These are phyloP conservation scores for Pseudogymnoascus sp. DNA, from an alignment of 2,329 filamentous ascomycete genomes.

Conservation along the genomic window DNA sequence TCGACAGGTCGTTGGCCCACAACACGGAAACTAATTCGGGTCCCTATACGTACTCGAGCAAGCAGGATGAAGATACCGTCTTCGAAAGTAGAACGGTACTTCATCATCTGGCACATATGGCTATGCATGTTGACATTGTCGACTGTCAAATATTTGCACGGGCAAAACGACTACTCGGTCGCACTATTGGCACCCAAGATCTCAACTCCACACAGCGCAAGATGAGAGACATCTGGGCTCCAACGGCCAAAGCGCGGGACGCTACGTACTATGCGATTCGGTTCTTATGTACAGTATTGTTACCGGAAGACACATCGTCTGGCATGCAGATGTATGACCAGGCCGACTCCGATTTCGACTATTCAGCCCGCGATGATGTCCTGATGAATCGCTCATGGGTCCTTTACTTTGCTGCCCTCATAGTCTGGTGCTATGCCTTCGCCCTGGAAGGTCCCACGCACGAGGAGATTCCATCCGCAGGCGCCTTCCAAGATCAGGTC, in stretches of 20 bases:
- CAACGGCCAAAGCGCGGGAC: slow-evolving; percentile 77
- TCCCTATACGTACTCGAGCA: slow-evolving; percentile 46
- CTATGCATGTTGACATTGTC: slow-evolving; percentile 95
- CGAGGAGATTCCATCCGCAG: slow-evolving; percentile 28
- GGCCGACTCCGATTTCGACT: slow-evolving; percentile 40
- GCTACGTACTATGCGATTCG: slow-evolving; percentile 87
- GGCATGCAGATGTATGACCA: slow-evolving; percentile 15
- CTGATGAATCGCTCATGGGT: slow-evolving; percentile 92
- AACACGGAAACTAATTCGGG: slow-evolving; percentile 44
- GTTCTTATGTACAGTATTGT: slow-evolving; percentile 76
- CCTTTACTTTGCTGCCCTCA: slow-evolving; percentile 81
- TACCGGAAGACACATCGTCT: slow-evolving; percentile 43
- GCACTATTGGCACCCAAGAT: slow-evolving; percentile 75
- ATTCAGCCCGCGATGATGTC: slow-evolving; percentile 80
- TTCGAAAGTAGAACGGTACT: slow-evolving; percentile 85
- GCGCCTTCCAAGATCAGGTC: slow-evolving; percentile 57
- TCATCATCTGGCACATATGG: slow-evolving; percentile 93
- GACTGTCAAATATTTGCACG: slow-evolving; percentile 94
- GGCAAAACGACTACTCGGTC: slow-evolving; percentile 74
- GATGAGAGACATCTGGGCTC: slow-evolving; percentile 86
- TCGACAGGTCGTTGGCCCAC: slow-evolving; percentile 66
- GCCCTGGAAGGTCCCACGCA: slow-evolving; percentile 72
- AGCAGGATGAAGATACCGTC: slow-evolving; percentile 59
- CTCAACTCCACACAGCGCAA: slow-evolving; percentile 69
- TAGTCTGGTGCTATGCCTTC: slow-evolving; percentile 93